Evolutionary conservation across 805 yeast genomes (phyloP), one percentile per base, ranked within the genome.

Genomic region (Candida manassasensis): DNA sequence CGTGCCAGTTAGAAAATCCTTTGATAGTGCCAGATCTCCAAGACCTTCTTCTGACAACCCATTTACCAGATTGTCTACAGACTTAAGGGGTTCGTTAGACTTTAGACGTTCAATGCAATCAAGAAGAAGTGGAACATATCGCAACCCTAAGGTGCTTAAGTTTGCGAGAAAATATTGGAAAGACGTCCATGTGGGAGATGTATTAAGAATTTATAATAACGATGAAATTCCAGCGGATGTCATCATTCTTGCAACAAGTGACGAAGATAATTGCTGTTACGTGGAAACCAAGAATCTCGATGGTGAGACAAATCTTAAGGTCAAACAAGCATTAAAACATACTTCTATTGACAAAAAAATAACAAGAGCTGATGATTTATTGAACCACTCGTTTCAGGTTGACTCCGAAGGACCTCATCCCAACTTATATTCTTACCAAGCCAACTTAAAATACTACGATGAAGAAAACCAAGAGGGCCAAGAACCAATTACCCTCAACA

Each of bases 391-490:
- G 43, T 82, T 82, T 46, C 75, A 81, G 74, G 60, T 84, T n/a
- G 86, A 84, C 45, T 75, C 84, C 63, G 93, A 84, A 60, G 90
- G 88, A 6, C 94, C 94, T 11, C 87, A 84, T 55, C 73, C 88
- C 1, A 83, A 82, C 52, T 63, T 84, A 44, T 84, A 84, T 55
- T 71, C 79, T 27, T 84, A 83, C 49, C 84, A 82, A 53, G 94
- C 93, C 44, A 81, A 79, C 46, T 49, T 81, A 19, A 42, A 36
- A 13, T 63, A 62, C 39, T 39, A 37, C 18, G 29, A 38, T 13
- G 41, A 36, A 4, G 21, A 24, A 18, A 34, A 30, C 19, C 44
- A 36, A 17, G 46, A 39, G n/a, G 36, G 37, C 25, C 71, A 77
- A 55, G 93, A 84, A 55, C 73, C 89, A 4, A 72, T 81, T 11